Conservation (phyloP, 257 asterid genomes). For the Scutellaria galericulata region DNA sequence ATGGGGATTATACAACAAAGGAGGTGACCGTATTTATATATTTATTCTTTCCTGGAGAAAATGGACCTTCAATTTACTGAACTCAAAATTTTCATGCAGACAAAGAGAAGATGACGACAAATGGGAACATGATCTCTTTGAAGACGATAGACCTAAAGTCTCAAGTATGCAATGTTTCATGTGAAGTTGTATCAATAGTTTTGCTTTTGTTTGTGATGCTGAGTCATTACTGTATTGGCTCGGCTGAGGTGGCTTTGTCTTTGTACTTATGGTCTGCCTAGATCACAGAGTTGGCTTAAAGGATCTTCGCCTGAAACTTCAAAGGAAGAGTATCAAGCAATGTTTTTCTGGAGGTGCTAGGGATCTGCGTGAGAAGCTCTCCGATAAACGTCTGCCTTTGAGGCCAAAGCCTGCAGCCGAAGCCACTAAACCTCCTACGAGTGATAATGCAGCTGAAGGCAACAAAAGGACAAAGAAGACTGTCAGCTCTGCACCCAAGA, state of each 20-base stretch:
- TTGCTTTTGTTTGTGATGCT: constrained; percentile 30
- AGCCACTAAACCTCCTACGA: constrained; percentile 55
- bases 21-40: not conserved
- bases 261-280: constrained; percentile 40
- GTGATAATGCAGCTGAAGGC: constrained; percentile 58
- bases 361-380: constrained; percentile 84
- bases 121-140: constrained; percentile 82
- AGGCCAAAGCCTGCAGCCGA: constrained; percentile 55
- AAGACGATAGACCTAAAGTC: constrained; percentile 39
- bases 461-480: constrained; percentile 46
- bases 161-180: constrained; percentile 50
- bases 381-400: constrained; percentile 42
- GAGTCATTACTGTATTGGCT: constrained; percentile 25
- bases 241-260: constrained; percentile 31
- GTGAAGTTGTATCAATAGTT: constrained; percentile 25
- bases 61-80: constrained; percentile 19
- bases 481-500: constrained; percentile 57
- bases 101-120: constrained; percentile 72
- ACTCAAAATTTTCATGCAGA: constrained; percentile 49
- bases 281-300: constrained; percentile 62
- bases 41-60: constrained; percentile 22
- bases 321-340: constrained; percentile 59
- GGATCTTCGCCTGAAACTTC: constrained; percentile 86
- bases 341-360: constrained; percentile 59
- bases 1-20: not conserved